Evolutionary conservation across 768 basidiomycete species (phyloP).

Genomic region (Hebeloma cylindrosporum): DNA sequence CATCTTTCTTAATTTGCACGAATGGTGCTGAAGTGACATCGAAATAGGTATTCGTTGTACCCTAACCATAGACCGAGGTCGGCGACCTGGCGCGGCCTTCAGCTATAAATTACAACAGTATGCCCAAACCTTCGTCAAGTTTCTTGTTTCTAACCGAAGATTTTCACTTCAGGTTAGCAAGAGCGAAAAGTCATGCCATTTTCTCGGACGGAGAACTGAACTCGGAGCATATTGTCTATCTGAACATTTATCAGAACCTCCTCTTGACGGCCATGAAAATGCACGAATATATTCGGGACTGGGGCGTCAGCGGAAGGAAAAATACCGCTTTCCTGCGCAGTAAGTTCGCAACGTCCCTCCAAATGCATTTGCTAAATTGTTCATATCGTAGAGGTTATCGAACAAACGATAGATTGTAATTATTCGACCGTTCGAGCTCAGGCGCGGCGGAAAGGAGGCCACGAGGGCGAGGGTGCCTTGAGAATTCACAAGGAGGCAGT

Average conservation of each 20-base stretch:
- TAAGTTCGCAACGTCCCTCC: conserved; percentile 7
- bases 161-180: conserved; percentile 53
- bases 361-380: not conserved
- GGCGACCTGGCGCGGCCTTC: conserved; percentile 65
- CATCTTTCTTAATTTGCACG: not conserved
- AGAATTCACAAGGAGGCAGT: conserved; percentile 50
- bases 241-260: conserved; percentile 89
- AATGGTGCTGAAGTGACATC: not conserved
- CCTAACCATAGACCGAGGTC: conserved; percentile 67
- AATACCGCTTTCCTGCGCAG: conserved; percentile 49
- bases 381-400: conserved; percentile 53
- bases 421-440: conserved; percentile 53
- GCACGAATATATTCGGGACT: conserved; percentile 73
- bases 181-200: conserved; percentile 74
- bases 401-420: conserved; percentile 57
- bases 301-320: conserved; percentile 46
- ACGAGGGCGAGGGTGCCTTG: conserved; percentile 20
- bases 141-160: not conserved
- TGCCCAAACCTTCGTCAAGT: conserved; percentile 20
- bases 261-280: conserved; percentile 83
- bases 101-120: conserved; percentile 74
- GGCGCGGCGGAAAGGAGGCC: conserved; percentile 21
- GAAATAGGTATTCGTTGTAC: conserved; percentile 60
- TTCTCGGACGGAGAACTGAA: conserved; percentile 79
- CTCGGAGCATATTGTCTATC: conserved; percentile 54